Percentiles rank a stretch among this genome's conserved stretches.
Evolutionary conservation across 768 basidiomycete species (phyloP).

Genomic region (Kwoniella pini): DNA sequence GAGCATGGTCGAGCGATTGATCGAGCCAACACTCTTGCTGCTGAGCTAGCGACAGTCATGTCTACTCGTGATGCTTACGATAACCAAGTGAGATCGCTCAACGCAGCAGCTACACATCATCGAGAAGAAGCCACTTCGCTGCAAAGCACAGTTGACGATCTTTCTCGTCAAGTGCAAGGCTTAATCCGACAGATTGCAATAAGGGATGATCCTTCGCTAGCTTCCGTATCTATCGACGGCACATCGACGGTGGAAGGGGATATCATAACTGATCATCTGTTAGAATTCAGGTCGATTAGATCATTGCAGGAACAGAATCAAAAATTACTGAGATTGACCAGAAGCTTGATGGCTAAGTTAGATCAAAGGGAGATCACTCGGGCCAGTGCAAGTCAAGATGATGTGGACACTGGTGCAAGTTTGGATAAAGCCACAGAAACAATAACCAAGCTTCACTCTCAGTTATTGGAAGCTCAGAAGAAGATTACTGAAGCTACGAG

Average conservation of each 20-base stretch:
- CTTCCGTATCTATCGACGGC: conserved; percentile 59
- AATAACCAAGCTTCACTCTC: conserved; percentile 72
- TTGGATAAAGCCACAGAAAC: conserved; percentile 84
- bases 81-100: conserved; percentile 28
- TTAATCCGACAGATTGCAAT: conserved; percentile 77
- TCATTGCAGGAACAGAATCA: conserved; percentile 89
- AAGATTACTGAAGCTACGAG: conserved; percentile 75
- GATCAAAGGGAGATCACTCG: conserved; percentile 69
- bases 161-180: conserved; percentile 67
- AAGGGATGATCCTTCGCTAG: conserved; percentile 79
- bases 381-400: conserved; percentile 31
- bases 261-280: conserved; percentile 84
- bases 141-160: conserved; percentile 43
- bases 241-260: conserved; percentile 57
- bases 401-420: conserved; percentile 60
- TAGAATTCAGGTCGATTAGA: conserved; percentile 77
- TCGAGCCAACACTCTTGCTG: conserved; percentile 76
- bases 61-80: conserved; percentile 70
- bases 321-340: conserved; percentile 76
- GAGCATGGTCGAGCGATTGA: conserved; percentile 83
- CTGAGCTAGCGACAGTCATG: conserved; percentile 73
- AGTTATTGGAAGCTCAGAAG: conserved; percentile 73
- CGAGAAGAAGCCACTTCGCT: conserved; percentile 38
- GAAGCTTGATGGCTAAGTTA: conserved; percentile 79
- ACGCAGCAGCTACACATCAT: conserved; percentile 25